phyloP scores from a whole-genome alignment of 2,329 filamentous ascomycete species.

The Cytospora leucostoma region DNA sequence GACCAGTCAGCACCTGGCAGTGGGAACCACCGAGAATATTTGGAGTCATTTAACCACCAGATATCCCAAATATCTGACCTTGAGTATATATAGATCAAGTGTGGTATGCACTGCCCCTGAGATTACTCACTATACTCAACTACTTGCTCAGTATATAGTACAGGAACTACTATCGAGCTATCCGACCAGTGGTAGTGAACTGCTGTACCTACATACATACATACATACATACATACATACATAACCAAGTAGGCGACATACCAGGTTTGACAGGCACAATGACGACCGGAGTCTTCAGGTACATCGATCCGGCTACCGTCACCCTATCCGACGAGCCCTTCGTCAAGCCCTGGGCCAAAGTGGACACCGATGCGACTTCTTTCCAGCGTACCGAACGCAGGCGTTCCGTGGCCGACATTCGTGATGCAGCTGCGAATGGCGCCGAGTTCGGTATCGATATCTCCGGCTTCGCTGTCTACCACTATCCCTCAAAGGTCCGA shows the following conservation, averaged over 20 bases:
- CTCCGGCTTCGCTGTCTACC: slow-evolving; percentile 59
- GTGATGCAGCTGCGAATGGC: slow-evolving; percentile 42
- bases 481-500: slow-evolving; percentile 50
- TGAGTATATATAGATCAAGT: no score
- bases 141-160: no score
- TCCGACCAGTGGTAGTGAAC: no score
- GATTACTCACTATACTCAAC: no score
- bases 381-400: slow-evolving; percentile 49
- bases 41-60: no score
- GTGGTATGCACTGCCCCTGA: no score
- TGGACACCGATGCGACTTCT: slow-evolving; percentile 60
- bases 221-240: no score
- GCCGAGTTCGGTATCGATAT: slow-evolving; percentile 57
- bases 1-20: no score
- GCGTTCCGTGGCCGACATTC: slow-evolving; percentile 56
- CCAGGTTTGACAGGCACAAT: background rate
- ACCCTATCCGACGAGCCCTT: slow-evolving; percentile 36
- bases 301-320: slow-evolving; percentile 58
- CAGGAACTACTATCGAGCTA: no score
- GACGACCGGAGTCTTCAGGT: slow-evolving; percentile 48
- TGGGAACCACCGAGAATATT: no score
- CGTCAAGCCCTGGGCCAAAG: slow-evolving; percentile 64
- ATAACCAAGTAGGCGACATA: background rate
- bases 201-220: no score
- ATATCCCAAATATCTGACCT: no score